Evolutionary conservation across 805 yeast species (phyloP).

Genomic region (Crinitomyces ghanaensis): DNA sequence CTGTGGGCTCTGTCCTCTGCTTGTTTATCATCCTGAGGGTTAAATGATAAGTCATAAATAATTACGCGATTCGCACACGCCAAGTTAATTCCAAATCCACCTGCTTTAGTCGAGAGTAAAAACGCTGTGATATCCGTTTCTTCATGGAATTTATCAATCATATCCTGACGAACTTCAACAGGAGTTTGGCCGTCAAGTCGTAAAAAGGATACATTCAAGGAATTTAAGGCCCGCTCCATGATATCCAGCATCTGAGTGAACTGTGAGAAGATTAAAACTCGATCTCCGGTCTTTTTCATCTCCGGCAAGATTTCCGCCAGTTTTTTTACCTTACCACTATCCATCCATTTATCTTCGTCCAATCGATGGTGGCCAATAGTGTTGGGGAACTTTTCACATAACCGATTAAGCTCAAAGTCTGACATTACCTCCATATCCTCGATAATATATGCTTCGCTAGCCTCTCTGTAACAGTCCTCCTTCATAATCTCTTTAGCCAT

Average conservation of each 20-base stretch:
- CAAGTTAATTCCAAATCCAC: constrained; percentile 96
- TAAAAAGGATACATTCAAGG: constrained; percentile 55
- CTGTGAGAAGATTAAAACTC: constrained; percentile 75
- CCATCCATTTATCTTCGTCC: constrained; percentile 42
- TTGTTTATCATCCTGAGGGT: constrained; percentile 97
- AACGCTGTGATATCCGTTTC: constrained; percentile 76
- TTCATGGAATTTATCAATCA: constrained; percentile 81
- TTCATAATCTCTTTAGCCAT: constrained; percentile 76
- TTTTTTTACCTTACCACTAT: constrained; percentile 64
- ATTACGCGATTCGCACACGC: constrained; percentile 91
- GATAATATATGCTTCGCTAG: constrained; percentile 61
- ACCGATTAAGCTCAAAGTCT: constrained; percentile 71
- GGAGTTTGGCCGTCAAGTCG: constrained; percentile 90
- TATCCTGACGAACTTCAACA: constrained; percentile 84
- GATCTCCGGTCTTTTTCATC: constrained; percentile 45
- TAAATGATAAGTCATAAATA: constrained; percentile 87
- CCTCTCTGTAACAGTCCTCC: constrained; percentile 68
- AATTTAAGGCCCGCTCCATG: constrained; percentile 60
- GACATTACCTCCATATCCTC: constrained; percentile 96
- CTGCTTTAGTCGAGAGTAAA: constrained; percentile 87
- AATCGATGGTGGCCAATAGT: constrained; percentile 46
- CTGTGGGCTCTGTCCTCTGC: constrained; percentile 99
- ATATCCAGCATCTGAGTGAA: constrained; percentile 90
- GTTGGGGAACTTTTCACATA: constrained; percentile 62
- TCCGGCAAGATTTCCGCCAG: constrained; percentile 46